Evolutionary conservation across 2,329 filamentous ascomycete species (phyloP).

Genomic region (Remersonia thermophila): DNA sequence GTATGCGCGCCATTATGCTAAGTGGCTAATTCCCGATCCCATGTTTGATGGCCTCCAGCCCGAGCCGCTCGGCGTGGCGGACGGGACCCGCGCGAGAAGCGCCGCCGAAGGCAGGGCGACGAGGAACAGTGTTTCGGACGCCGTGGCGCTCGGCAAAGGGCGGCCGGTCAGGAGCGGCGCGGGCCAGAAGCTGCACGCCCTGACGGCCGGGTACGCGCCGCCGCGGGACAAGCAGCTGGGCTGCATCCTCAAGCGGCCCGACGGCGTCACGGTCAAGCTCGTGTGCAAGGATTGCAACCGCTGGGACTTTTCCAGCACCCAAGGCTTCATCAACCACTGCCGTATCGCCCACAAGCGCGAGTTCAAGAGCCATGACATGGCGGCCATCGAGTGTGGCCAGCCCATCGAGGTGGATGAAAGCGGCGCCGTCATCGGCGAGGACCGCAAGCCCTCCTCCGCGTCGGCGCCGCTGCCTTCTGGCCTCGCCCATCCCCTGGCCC

Average conservation of each 20-base stretch:
- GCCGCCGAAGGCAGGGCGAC: conserved; percentile 63
- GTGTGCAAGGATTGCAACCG: conserved; percentile 81
- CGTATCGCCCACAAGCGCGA: conserved; percentile 88
- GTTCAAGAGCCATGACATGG: conserved; percentile 92
- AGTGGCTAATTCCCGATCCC: conserved; percentile 85
- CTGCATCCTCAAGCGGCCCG: conserved; percentile 72
- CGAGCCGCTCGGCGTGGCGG: conserved; percentile 31
- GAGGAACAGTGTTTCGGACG: conserved; percentile 56
- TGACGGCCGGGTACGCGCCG: conserved; percentile 58
- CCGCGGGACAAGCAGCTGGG: conserved; percentile 74
- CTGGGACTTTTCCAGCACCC: conserved; percentile 88
- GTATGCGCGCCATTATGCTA: conserved; percentile 86
- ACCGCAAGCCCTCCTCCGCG: conserved; percentile 20
- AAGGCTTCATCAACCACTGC: conserved; percentile 99
- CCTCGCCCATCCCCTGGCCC: conserved; percentile 50
- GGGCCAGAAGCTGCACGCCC: conserved; percentile 53
- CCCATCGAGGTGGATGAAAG: conserved; percentile 59
- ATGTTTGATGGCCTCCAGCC: conserved; percentile 62
- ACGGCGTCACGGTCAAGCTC: conserved; percentile 78
- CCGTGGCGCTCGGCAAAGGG: conserved; percentile 32
- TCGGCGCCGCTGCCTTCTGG: conserved; percentile 23
- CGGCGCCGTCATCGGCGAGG: conserved; percentile 33
- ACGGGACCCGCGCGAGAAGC: conserved; percentile 30
- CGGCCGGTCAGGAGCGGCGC: conserved; percentile 36
- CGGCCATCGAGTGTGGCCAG: conserved; percentile 76